A percentile compares a stretch with the other conserved stretches of the same genome.
phyloP scores from a whole-genome alignment of 2,329 filamentous ascomycete species.

The Ophiocordyceps australis region DNA sequence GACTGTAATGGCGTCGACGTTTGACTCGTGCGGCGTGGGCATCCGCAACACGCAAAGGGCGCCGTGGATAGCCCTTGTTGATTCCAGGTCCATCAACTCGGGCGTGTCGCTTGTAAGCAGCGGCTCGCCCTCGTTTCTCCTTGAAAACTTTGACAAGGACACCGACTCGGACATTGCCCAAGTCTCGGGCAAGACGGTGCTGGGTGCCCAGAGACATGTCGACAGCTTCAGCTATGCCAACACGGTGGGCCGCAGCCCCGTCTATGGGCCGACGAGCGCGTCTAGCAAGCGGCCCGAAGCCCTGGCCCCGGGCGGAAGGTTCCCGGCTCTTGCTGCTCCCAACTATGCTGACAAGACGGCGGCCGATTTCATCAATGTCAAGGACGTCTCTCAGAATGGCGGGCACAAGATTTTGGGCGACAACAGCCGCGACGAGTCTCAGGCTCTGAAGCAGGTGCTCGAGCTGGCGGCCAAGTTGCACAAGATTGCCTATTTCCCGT shows the following conservation, averaged over 20 bases:
- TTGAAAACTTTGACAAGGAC: conserved; percentile 23
- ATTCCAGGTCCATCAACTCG: conserved; percentile 20
- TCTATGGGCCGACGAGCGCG: conserved; percentile 15
- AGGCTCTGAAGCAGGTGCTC: conserved; percentile 12
- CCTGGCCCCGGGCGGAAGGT: conserved; percentile 16
- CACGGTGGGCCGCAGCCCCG: conserved; percentile 19
- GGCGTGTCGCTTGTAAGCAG: conserved; percentile 19
- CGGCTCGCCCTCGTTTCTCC: conserved; percentile 19
- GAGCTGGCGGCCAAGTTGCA: conserved; percentile 8
- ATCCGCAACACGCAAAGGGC: conserved; percentile 16
- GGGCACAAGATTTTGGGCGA: conserved; percentile 32
- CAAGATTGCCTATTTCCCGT: conserved; percentile 2
- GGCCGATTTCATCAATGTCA: conserved; percentile 14
- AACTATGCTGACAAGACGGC: conserved; percentile 16
- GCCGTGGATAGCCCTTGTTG: conserved; percentile 21
- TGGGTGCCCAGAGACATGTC: conserved; percentile 13
- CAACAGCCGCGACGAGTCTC: conserved; percentile 44
- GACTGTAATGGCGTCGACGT: conserved; percentile 18
- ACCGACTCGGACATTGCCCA: conserved; percentile 16
- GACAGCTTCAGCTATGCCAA: conserved; percentile 22
- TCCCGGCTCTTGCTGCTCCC: conserved; percentile 18
- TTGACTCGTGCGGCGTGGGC: conserved; percentile 18
- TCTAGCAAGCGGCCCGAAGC: conserved; percentile 13
- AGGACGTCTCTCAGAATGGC: conserved; percentile 15
- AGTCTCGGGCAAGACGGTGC: conserved; percentile 11